Conservation (phyloP, 83 land plant species). For the Picea abies region DNA sequence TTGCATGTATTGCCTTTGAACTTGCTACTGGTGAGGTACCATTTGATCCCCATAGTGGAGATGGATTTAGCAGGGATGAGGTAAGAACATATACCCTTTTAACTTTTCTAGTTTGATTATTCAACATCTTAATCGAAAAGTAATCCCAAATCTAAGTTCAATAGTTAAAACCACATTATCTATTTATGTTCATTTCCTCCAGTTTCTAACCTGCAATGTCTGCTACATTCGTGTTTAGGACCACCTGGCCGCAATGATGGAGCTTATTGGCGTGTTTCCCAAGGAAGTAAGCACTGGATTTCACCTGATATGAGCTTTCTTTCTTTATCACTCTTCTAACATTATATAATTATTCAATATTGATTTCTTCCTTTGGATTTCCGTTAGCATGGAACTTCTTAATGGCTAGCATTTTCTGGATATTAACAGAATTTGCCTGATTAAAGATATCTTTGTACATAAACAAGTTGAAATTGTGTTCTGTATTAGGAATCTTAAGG, state of each 20-base stretch:
- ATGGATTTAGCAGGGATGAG: constrained; percentile 42
- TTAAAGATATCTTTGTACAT: too few relatives aligned
- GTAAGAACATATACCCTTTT: constrained; percentile 13
- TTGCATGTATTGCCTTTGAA: constrained; percentile 44
- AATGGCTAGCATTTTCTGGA: background rate
- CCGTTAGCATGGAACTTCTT: background rate
- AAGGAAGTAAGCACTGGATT: constrained; percentile 6
- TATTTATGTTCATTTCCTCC: background rate
- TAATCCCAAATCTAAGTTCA: background rate
- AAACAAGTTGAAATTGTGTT: too few relatives aligned
- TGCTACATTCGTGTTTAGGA: constrained; percentile 20
- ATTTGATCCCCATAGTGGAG: constrained; percentile 41
- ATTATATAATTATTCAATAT: background rate
- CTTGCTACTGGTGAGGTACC: constrained; percentile 48
- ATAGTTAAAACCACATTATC: background rate
- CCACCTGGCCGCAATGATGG: constrained; percentile 28
- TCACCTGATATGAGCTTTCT: background rate
- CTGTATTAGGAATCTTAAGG: too few relatives aligned
- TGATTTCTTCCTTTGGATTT: background rate
- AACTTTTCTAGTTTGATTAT: background rate
- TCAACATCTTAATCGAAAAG: background rate
- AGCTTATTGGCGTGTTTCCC: constrained; percentile 22
- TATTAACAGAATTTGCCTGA: background rate
- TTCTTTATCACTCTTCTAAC: background rate
- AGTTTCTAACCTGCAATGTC: background rate